These are phyloP conservation scores for Claviceps arundinis DNA, from an alignment of 2,329 filamentous ascomycete species.

Conservation along the genomic window DNA sequence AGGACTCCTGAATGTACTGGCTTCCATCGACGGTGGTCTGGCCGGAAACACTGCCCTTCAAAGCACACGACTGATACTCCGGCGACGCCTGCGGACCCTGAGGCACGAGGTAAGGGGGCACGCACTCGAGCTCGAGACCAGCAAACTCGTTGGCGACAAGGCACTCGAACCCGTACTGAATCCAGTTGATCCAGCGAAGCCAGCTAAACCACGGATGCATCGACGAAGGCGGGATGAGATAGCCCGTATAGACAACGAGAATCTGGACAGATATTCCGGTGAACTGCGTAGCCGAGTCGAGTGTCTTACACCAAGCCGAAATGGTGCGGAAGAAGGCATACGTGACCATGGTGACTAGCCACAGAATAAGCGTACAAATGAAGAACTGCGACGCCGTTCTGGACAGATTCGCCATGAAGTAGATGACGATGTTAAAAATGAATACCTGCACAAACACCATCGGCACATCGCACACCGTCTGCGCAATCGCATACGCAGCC, in stretches of 20 bases:
- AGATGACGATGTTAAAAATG: slow-evolving; percentile 58
- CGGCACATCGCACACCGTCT: slow-evolving; percentile 45
- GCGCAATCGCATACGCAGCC: slow-evolving; percentile 41
- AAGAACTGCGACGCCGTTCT: slow-evolving; percentile 54
- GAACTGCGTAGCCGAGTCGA: slow-evolving; percentile 50
- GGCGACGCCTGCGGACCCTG: slow-evolving; percentile 18
- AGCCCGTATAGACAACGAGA: slow-evolving; percentile 56
- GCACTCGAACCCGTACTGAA: slow-evolving; percentile 58
- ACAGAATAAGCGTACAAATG: slow-evolving; percentile 49
- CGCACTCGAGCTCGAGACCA: slow-evolving; percentile 43
- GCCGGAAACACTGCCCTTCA: slow-evolving; percentile 33
- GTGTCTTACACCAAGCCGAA: slow-evolving; percentile 42
- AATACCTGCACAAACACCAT: slow-evolving; percentile 50
- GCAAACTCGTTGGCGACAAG: slow-evolving; percentile 53
- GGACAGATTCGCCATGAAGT: slow-evolving; percentile 64
- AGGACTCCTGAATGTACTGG: slow-evolving; percentile 39
- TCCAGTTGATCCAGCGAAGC: slow-evolving; percentile 54
- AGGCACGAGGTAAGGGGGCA: slow-evolving; percentile 44
- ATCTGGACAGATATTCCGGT: slow-evolving; percentile 45
- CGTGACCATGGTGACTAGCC: slow-evolving; percentile 43
- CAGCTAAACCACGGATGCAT: slow-evolving; percentile 50
- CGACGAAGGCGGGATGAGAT: slow-evolving; percentile 43
- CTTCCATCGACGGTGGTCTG: slow-evolving; percentile 36
- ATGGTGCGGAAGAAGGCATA: slow-evolving; percentile 46
- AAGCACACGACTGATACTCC: slow-evolving; percentile 39